Evolutionary conservation across 345 rosid genomes (phyloP).

Genomic region (Combretum micranthum): DNA sequence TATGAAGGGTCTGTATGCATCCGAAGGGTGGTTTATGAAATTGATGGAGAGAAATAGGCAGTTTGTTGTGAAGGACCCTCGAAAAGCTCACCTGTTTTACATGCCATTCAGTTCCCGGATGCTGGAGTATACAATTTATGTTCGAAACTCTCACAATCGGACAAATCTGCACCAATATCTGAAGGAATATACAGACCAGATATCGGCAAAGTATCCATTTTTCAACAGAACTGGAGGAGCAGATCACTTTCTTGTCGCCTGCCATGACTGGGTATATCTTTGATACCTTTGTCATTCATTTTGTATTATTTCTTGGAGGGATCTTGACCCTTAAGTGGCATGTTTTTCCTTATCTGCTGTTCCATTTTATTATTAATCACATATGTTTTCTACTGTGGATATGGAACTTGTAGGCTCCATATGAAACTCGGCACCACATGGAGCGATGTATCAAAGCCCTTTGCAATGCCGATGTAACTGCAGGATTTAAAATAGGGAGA

Average conservation of each 20-base stretch:
- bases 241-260: constrained; percentile 91
- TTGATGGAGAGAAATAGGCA: constrained; percentile 75
- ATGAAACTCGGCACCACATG: constrained; percentile 97
- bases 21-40: constrained; percentile 99
- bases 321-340: background rate
- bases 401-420: constrained; percentile 64
- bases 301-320: background rate
- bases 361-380: background rate
- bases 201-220: constrained; percentile 81
- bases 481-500: constrained; percentile 89
- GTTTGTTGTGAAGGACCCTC: constrained; percentile 70
- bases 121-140: constrained; percentile 79
- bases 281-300: constrained; percentile 4
- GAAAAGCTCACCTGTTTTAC: constrained; percentile 78
- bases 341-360: background rate
- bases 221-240: constrained; percentile 90
- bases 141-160: constrained; percentile 84
- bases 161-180: constrained; percentile 68
- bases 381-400: background rate
- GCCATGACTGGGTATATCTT: constrained; percentile 93
- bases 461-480: constrained; percentile 87
- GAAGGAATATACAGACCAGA: constrained; percentile 61
- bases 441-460: constrained; percentile 91
- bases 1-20: constrained; percentile 92
- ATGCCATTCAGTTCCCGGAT: constrained; percentile 96